Conservation (phyloP, 805 yeast genomes). For the Metschnikowia colocasiae region DNA sequence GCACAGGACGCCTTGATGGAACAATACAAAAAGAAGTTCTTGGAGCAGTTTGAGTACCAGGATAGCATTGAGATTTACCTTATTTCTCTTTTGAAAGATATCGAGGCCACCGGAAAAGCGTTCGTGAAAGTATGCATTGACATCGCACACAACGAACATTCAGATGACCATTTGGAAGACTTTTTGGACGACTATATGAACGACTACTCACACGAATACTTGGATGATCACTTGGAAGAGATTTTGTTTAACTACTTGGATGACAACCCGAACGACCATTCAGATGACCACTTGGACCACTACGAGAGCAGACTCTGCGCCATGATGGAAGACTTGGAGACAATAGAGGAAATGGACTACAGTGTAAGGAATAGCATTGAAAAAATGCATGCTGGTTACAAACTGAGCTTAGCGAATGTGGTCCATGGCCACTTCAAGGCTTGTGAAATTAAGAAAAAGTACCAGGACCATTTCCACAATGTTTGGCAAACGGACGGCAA, state of each 20-base stretch:
- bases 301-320: not conserved
- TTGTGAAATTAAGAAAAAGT: not conserved
- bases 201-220: too few relatives aligned
- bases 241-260: too few relatives aligned
- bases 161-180: not conserved
- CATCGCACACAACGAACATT: not conserved
- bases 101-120: not conserved
- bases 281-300: not conserved
- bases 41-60: not conserved
- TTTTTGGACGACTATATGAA: not conserved
- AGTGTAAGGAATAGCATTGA: not conserved
- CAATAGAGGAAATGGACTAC: not conserved
- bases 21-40: not conserved
- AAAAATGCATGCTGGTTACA: not conserved
- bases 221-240: too few relatives aligned
- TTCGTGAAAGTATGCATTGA: not conserved
- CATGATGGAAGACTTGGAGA: not conserved
- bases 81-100: not conserved
- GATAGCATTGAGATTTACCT: not conserved
- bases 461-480: not conserved
- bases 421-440: not conserved
- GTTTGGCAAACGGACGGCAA: not conserved
- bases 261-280: too few relatives aligned
- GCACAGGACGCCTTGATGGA: not conserved
- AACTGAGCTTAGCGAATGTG: not conserved